A percentile compares a stretch with the other conserved stretches of the same genome.
phyloP scores from a whole-genome alignment of 768 basidiomycete species.

The Heimioporus sp. region DNA sequence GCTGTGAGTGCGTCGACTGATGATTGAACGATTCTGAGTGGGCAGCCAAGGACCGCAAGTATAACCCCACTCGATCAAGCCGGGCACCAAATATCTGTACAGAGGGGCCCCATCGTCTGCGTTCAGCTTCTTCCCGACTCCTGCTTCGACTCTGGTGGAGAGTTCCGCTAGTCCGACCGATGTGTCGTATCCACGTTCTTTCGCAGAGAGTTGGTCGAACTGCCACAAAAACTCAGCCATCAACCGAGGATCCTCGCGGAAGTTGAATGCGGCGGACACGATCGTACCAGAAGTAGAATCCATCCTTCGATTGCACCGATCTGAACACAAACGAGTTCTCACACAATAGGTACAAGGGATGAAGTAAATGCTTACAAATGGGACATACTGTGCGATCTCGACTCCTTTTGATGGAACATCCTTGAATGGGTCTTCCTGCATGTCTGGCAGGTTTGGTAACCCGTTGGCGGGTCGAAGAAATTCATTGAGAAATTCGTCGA shows the following conservation, averaged over 20 bases:
- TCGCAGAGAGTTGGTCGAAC: background rate
- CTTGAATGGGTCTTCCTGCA: too few species aligned
- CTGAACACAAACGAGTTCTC: background rate
- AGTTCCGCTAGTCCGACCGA: background rate
- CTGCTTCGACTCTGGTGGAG: background rate
- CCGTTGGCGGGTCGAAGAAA: too few species aligned
- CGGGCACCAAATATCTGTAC: background rate
- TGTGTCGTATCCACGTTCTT: background rate
- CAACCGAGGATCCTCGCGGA: background rate
- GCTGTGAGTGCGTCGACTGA: background rate
- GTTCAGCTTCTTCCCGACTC: background rate
- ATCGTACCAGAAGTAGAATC: background rate
- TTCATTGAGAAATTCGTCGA: too few species aligned
- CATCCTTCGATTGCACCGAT: background rate
- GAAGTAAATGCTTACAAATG: background rate
- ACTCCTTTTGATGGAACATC: background rate
- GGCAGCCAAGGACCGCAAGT: background rate
- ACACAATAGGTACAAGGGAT: background rate
- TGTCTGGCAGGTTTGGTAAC: too few species aligned
- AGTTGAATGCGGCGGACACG: too few species aligned
- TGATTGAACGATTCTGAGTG: background rate
- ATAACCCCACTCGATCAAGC: background rate
- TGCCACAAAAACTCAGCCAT: constrained; percentile 1
- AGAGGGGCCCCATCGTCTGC: background rate
- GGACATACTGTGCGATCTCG: background rate